Evolutionary conservation across 305 asterid genomes (phyloP), one percentile per base, ranked within the genome.

Genomic region (Fraxinus angustifolia): DNA sequence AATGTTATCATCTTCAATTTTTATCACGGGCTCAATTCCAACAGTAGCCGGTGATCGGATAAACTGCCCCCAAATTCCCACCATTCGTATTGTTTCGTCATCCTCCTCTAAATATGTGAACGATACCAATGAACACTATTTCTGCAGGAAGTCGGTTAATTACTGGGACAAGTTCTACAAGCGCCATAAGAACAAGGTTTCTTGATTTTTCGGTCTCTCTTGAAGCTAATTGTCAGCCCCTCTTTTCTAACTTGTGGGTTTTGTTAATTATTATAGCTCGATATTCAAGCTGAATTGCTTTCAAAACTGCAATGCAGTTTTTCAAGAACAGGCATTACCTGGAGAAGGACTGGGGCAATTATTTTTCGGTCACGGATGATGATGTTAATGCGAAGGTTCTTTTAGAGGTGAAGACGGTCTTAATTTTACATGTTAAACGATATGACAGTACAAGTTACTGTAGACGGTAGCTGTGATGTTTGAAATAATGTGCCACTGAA

Each of bases 291-390:
- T 67, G 73, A 67, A 50, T 78, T 82, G 77, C 76, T 26, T 6
- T 77, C 75, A 73, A 75, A 70, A 6, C 58, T 65, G 79, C 73
- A 62, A 79, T 76, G 82, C 88, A 93, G 94, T 93, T 93, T 87
- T 94, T 93, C 79, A 92, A 94, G 85, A 92, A 94, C 86, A 84
- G 94, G 68, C 97, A 94, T 83, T 94, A 94, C 84, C 85, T 93
- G 89, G 91, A 86, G 86, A 91, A 91, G 85, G 97, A 94, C 76
- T 92, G 97, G 97, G 93, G 92, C 33, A 83, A 87, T 3, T 89
- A 93, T 84, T 91, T 94, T 83, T 84, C 84, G 73, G 87, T 81
- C 40, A 26, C 56, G 76, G 87, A 80, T 82, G 87, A 76, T 50
- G 82, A 67, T 82, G 82, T 83, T 60, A 78, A 82, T 79, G 88